Percentiles rank a stretch among this genome's conserved stretches.
phyloP scores from a whole-genome alignment of 495 filamentous ascomycete genomes.

The Hypoxylon lenormandii region DNA sequence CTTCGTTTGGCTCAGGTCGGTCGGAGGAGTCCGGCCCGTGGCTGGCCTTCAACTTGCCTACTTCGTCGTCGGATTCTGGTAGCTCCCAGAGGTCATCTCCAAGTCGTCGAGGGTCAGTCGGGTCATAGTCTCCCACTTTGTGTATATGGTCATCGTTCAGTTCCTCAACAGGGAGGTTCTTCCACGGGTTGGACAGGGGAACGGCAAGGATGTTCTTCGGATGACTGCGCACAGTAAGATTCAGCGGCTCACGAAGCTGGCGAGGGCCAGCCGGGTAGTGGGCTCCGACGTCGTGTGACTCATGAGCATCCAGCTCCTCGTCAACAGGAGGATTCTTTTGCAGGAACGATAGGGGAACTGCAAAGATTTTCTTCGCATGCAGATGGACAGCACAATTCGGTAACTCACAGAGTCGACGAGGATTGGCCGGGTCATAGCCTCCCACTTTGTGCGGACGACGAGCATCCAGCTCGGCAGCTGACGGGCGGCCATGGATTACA shows the following conservation, averaged over 20 bases:
- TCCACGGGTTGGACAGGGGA: too few species aligned
- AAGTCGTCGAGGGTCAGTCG: not conserved
- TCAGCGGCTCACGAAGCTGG: too few species aligned
- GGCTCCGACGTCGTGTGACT: not conserved
- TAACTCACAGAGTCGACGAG: not conserved
- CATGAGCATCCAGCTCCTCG: not conserved
- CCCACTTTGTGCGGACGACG: not conserved
- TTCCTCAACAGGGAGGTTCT: too few species aligned
- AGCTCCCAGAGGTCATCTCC: constrained; percentile 16
- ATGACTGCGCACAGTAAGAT: too few species aligned
- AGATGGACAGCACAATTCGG: not conserved
- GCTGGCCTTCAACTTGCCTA: too few species aligned
- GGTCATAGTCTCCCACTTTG: constrained; percentile 6
- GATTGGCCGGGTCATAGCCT: constrained; percentile 11
- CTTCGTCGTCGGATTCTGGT: not conserved
- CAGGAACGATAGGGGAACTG: not conserved
- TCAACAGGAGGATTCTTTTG: not conserved
- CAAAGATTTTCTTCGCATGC: not conserved
- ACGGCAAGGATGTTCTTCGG: too few species aligned
- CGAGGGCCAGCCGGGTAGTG: too few species aligned
- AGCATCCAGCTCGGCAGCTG: not conserved
- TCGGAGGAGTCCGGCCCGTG: too few species aligned
- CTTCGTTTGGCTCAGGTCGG: too few species aligned
- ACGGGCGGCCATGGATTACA: constrained; percentile 4
- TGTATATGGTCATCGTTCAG: too few species aligned